These are phyloP conservation scores for Microstegium vimineum DNA, from an alignment of 176 grass and related monocot species.

Conservation along the genomic window DNA sequence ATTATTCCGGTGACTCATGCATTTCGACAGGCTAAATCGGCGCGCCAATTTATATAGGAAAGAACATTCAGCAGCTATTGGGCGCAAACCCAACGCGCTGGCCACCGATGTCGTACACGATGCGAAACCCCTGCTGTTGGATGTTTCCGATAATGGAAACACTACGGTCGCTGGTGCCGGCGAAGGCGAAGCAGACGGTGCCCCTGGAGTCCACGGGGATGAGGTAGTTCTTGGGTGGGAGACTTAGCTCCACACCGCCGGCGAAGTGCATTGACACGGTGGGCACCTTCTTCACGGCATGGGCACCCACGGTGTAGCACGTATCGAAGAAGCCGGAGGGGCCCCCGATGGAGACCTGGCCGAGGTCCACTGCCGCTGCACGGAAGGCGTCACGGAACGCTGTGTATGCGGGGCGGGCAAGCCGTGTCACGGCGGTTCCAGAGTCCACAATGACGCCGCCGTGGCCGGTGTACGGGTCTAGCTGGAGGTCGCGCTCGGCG, in stretches of 20 bases:
- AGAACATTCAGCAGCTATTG: no score
- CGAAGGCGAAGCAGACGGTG: constrained; percentile 93
- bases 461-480: constrained; percentile 52
- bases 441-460: constrained; percentile 93
- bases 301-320: constrained; percentile 62
- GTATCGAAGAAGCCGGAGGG: constrained; percentile 84
- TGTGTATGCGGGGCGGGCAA: constrained; percentile 53
- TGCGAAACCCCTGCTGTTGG: no score
- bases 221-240: constrained; percentile 93
- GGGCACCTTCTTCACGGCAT: constrained; percentile 71
- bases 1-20: no score
- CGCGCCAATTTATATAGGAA: no score
- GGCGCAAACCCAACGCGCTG: no score
- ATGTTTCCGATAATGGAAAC: neutral
- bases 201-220: constrained; percentile 83
- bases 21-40: no score
- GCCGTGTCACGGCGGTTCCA: constrained; percentile 74
- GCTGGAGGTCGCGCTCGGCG: constrained; percentile 49
- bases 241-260: constrained; percentile 37
- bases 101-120: no score
- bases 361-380: constrained; percentile 21
- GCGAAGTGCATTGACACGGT: constrained; percentile 82
- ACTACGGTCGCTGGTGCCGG: constrained; percentile 54
- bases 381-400: constrained; percentile 84
- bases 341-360: constrained; percentile 43